phyloP scores from a whole-genome alignment of 1,284 basidiomycete species.

The Moesziomyces aphidis region DNA sequence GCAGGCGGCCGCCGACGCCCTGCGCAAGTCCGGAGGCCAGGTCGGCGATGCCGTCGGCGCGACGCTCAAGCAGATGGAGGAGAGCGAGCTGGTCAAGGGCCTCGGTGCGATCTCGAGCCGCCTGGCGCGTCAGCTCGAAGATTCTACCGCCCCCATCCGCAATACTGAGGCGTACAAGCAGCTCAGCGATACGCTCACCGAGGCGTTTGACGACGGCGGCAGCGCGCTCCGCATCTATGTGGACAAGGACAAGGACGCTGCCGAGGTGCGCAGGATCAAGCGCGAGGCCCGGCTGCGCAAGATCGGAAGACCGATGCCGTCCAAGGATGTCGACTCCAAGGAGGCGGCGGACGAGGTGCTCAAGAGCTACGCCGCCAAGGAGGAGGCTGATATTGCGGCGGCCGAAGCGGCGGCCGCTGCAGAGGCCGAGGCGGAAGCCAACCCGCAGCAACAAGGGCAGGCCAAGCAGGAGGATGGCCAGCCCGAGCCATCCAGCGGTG shows the following conservation, averaged over 20 bases:
- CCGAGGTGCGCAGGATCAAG: constrained; percentile 72
- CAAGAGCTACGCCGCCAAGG: constrained; percentile 50
- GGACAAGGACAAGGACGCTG: constrained; percentile 77
- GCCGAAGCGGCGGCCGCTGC: constrained; percentile 13
- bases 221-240: constrained; percentile 72
- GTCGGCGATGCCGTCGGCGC: constrained; percentile 93
- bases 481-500: constrained; percentile 2
- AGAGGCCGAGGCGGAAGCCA: not conserved
- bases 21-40: constrained; percentile 87
- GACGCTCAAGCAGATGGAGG: constrained; percentile 90
- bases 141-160: constrained; percentile 73
- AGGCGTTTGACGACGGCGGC: constrained; percentile 93
- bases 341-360: constrained; percentile 51
- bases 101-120: constrained; percentile 58
- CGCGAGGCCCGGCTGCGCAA: constrained; percentile 62
- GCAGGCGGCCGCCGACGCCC: constrained; percentile 88
- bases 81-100: constrained; percentile 88
- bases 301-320: constrained; percentile 61
- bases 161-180: constrained; percentile 95
- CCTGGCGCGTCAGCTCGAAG: constrained; percentile 57
- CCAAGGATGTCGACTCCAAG: constrained; percentile 57
- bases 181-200: constrained; percentile 86
- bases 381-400: constrained; percentile 31
- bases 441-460: not conserved
- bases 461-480: not conserved